Evolutionary conservation across 495 filamentous ascomycete species (phyloP), one percentile per base, ranked within the genome.

Genomic region (Aspergillus haitiensis): DNA sequence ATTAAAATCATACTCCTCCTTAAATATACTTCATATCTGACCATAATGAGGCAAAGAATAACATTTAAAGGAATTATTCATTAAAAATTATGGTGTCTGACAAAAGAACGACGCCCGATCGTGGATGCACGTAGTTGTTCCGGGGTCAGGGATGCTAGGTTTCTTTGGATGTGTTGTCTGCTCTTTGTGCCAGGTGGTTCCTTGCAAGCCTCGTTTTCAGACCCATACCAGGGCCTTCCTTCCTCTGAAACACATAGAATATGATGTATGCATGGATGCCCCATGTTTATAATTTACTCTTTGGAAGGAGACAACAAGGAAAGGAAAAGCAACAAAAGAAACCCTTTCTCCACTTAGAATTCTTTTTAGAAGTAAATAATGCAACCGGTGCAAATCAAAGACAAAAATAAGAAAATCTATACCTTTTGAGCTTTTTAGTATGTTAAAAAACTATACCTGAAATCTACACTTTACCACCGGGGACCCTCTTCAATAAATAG

Each of bases 141-240:
- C 18, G 32, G 21, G 48, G 34, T 51, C 48, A 51, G 48, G 48
- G 48, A 15, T 51, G 27, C 34, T 51, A 13, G 48, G 48, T 11
- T 51, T 51, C 48, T 51, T 51, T 51, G 48, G 13, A 31, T 51
- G 48, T 33, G 27, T 51, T 51, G 48, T 51, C 48, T 31, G n/a
- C 21, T 31, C 48, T 51, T 34, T 51, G 48, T 34, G 48, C 48
- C 48, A 32, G 31, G 27, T 51, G 32, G 48, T 51, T 51, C 48
- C 11, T 34, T 9, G 21, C n/a, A 13, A 18, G 5, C 48, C 9
- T 51, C 48, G n/a, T 33, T n/a, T 51, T 27, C 13, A 4, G 48
- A 51, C 48, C 48, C 15, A 34, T 51, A 51, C 48, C 32, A n/a
- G 48, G 15, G 48, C 34, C 48, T 34, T 32, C 21, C 32, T 33